Percentiles rank a stretch among this genome's conserved stretches.
Evolutionary conservation across 1,284 basidiomycete genomes (phyloP).

Genomic region (Puccinia polysora): DNA sequence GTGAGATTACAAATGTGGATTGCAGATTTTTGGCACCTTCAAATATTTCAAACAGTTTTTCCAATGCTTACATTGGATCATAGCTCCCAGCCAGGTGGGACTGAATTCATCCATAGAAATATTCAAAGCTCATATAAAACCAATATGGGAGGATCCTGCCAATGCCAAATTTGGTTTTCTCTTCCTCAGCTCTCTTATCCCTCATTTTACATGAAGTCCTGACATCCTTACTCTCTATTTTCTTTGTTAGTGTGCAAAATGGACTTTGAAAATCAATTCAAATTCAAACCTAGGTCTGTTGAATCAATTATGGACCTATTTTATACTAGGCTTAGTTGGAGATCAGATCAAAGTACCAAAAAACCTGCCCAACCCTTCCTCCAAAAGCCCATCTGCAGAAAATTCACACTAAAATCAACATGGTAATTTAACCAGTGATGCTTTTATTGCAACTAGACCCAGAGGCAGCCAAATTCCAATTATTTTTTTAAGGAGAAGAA

Average conservation of each 20-base stretch:
- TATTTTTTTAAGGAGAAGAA: constrained; percentile 79
- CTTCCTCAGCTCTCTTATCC: not conserved
- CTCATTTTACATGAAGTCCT: not conserved
- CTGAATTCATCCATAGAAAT: constrained; percentile 86
- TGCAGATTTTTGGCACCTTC: constrained; percentile 73
- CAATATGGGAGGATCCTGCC: constrained; percentile 93
- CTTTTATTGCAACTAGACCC: constrained; percentile 74
- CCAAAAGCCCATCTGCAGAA: no score
- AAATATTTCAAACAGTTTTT: constrained; percentile 81
- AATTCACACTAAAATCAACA: not conserved
- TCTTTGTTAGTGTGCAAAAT: constrained; percentile 68
- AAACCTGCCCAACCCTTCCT: not conserved
- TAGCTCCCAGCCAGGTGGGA: constrained; percentile 78
- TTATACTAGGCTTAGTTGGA: constrained; percentile 83
- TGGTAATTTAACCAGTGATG: constrained; percentile 41
- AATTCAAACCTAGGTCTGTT: constrained; percentile 66
- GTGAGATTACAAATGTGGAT: constrained; percentile 68
- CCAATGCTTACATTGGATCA: constrained; percentile 89
- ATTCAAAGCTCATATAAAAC: constrained; percentile 79
- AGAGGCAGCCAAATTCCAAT: constrained; percentile 84
- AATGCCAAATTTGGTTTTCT: constrained; percentile 62
- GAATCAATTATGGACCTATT: constrained; percentile 82
- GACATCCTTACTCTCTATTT: not conserved
- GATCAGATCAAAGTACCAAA: constrained; percentile 66
- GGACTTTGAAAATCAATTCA: constrained; percentile 80